Conservation (phyloP, 2,329 filamentous ascomycete genomes). For the Metarhizium humberi region DNA sequence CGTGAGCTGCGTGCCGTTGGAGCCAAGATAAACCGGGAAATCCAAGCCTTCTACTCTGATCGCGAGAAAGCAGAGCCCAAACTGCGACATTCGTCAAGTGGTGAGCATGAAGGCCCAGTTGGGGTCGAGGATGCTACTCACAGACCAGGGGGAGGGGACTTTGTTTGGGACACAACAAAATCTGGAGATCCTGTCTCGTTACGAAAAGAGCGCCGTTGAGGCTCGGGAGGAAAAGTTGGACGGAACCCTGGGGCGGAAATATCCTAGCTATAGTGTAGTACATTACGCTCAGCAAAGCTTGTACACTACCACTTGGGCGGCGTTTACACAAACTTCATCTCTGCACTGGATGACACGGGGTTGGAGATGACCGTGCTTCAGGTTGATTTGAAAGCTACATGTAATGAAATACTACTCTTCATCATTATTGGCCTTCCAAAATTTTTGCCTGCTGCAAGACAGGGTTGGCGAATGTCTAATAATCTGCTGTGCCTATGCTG, state of each 20-base stretch:
- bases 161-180: conserved; percentile 24
- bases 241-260: background rate
- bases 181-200: conserved; percentile 2
- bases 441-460: background rate
- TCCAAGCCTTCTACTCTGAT: conserved; percentile 24
- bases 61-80: conserved; percentile 25
- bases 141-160: conserved; percentile 12
- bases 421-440: conserved; percentile 7
- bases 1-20: conserved; percentile 22
- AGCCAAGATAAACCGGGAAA: conserved; percentile 28
- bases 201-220: background rate
- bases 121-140: conserved; percentile 4
- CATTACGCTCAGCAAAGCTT: background rate
- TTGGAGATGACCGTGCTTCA: conserved; percentile 3
- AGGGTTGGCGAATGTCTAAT: conserved; percentile 1
- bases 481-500: background rate
- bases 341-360: background rate
- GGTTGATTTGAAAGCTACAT: conserved; percentile 6
- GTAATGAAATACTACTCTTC: conserved; percentile 8
- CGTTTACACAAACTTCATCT: background rate
- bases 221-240: background rate
- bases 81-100: conserved; percentile 10
- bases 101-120: conserved; percentile 5
- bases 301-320: background rate
- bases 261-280: background rate